Evolutionary conservation across 2,329 filamentous ascomycete species (phyloP), one percentile per base, ranked within the genome.

Genomic region (Trichoderma sp.): DNA sequence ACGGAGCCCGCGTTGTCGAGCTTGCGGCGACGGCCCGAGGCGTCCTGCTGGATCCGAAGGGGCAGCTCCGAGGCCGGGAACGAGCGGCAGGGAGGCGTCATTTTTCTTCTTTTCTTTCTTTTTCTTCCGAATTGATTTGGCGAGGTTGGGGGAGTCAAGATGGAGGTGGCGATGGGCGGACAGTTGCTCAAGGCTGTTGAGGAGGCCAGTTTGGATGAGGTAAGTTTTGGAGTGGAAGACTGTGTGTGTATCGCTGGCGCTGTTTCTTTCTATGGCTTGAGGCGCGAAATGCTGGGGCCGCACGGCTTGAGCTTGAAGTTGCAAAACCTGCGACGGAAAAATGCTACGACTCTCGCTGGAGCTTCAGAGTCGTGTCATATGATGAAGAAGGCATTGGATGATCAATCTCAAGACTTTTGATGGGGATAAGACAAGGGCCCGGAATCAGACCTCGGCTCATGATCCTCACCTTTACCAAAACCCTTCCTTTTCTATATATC

Each of bases 131-230:
- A 9, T 10, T 34, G 9, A 10, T 34, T 12, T 34, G 30, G 30
- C 10, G 30, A 34, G 30, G 7, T 24, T 24, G 19, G 10, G 7
- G 10, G 52, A 50, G 10, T 3, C 7, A 7, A 15, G 68, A 77
- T 78, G 70, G 79, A 81, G 63, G 77, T 76, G 55, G 74, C 74
- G 28, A 76, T 79, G 7, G 86, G 87, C 21, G 77, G 77, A 48
- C 73, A 81, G 65, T 63, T 88, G 63, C 73, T 89, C 55, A 78
- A 75, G 3, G 85, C 88, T 71, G 76, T 88, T 58, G 83, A 86
- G 70, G 83, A 85, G 73, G 78, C 76, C 66, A 87, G 78, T 72
- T 76, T 89, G 47, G 85, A 88, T 72, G 83, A 88, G 80, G 87
- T 89, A 72, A 77, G 79, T 76, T 47, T 51, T 56, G n/a, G 44